Evolutionary conservation across 495 filamentous ascomycete genomes (phyloP), one percentile per base, ranked within the genome.

Genomic region (Neurospora pannonica): DNA sequence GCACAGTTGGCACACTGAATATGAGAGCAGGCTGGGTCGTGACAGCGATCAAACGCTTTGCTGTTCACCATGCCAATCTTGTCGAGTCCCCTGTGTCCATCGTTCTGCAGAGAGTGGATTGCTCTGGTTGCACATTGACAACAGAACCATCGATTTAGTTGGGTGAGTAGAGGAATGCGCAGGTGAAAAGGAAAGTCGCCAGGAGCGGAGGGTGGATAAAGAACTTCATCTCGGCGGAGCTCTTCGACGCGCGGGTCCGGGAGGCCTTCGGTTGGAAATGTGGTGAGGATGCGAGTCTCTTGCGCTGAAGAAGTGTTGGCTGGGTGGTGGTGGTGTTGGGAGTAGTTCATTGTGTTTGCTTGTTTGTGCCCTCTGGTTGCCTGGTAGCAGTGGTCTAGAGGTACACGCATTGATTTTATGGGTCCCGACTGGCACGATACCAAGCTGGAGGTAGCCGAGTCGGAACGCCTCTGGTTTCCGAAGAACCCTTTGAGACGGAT

Each of bases 121-220:
- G 54, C 54, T 36, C 54, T 67, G 24, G 28, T 67, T 0, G 75
- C 79, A 71, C 79, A 81, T 17, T 38, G 70, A 71, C 79, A 81
- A 54, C 79, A 81, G 15, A 78, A 75, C 79, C 79, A 81, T 15
- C 79, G 54, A 71, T 81, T 79, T 5, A 74, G 72, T 39, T 81
- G 73, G 3, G 74, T 73, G 2, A 67, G 54, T 34, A 67, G 54
- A 1, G 54, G 54, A 17, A 67, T 67, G 28, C 54, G 54, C 0
- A 67, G 54, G 76, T 69, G 19, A 43, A 17, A 1, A 74, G 67
- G 9, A 62, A 36, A 21, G 19, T 31, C 37, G 31, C 24, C 39
- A 4, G 46, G 43, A 38, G 43, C 28, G 2, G 71, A 38, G 15
- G 39, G 71, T 70, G 31, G 71, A 38, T 72, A 67, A 11, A 31